Evolutionary conservation across 2,329 filamentous ascomycete genomes (phyloP), one percentile per base, ranked within the genome.

Genomic region (Venturia asperata): DNA sequence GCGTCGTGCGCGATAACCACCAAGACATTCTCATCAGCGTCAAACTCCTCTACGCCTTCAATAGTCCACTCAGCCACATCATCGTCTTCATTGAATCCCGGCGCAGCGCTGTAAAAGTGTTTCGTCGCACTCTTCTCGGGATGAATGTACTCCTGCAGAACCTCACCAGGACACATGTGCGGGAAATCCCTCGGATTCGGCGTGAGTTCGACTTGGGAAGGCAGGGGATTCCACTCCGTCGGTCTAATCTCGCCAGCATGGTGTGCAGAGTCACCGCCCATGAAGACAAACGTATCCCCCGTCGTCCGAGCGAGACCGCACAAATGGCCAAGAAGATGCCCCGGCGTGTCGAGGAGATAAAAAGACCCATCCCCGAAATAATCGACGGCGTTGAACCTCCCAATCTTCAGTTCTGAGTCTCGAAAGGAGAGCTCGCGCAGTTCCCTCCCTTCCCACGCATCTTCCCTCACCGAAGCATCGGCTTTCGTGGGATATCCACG

Each of bases 281-380:
- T 66, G 15, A 67, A 41, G 60, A 67, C 42, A 27, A 63, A 67
- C 2, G 45, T 47, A 19, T 67, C 65, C 10, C 10, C 30, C 21
- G 66, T 67, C n/a, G 61, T 64, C 19, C 66, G 41, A 5, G 66
- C 66, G n/a, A 67, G 66, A 17, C 58, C 66, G 45, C 45, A 67
- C 10, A 67, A 24, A 66, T 67, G 66, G 11, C 66, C 66, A n/a
- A 67, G 42, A 3, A 62, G 21, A 52, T 67, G 66, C 1, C 83
- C 83, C 0, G 82, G 82, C 3, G 78, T 77, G 67, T 82, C 74
- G 37, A 85, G 74, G 1, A 85, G 74, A 69, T 84, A 85, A 68
- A 86, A 83, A 27, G 74, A 78, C 0, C 82, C 83, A 69, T 86
- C 83, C 3, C 78, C 78, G 65, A 84, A 85, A 69, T 79, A 85